Evolutionary conservation across 352 stramenopile species (phyloP), one percentile per base, ranked within the genome.

Genomic region (Achlya hypogyna): DNA sequence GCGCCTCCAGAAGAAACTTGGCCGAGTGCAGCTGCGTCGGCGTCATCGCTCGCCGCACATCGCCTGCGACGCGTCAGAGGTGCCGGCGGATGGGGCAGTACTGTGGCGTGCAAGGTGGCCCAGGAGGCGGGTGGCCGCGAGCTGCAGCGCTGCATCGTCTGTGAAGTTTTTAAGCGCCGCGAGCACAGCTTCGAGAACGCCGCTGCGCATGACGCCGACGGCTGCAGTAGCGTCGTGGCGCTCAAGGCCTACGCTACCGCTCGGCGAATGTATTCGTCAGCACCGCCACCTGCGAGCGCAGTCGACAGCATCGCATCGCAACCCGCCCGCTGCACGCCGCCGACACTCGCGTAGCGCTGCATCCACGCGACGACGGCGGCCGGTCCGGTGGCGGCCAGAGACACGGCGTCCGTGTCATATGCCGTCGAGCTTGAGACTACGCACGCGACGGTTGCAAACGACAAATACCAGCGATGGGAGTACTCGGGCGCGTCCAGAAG

Each of bases 141-240:
- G 28, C 28, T 79, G 75, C 1, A 89, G 68, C 3, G 65, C 18
- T 42, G 69, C 75, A 28, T 88, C 76, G 27, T 73, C 71, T 25
- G 76, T 74, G 52, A 87, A 91, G 51, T 73, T 78, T 6, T 77
- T 51, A 69, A 87, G 78, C 1, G 82, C 77, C n/a, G 64, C 51
- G 25, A 72, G 66, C 45, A 79, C 70, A 23, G 69, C 49, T 16
- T 75, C 40, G 10, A 84, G 56, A 22, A 72, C 51, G 4, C 52
- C 65, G 12, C 76, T 53, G 51, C 83, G 69, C 6, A 71, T 58
- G 12, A 49, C 32, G 20, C 71, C 28, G 28, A 68, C 28, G 6
- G 86, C 49, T n/a, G 40, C 49, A 23, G 51, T 28, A 27, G 5
- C 53, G 45, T 62, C 18, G 34, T 6, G 6, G 45, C 8, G 45